These are phyloP conservation scores for Globisporangium acanthophoron DNA, from an alignment of 352 stramenopile species.

Conservation along the genomic window DNA sequence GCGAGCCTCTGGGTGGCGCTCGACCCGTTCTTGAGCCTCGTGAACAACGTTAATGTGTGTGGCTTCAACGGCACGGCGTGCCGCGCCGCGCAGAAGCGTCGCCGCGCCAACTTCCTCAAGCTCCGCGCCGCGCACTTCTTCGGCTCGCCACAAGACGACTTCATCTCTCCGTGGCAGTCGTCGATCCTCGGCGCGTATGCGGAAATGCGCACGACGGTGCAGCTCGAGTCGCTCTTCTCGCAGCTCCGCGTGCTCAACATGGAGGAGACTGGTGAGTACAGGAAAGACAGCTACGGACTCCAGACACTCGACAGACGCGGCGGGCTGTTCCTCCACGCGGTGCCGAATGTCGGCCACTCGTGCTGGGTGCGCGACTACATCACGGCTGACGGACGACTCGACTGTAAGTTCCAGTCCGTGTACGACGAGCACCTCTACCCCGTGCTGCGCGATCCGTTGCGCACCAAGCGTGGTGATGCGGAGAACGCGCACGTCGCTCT, in stretches of 20 bases:
- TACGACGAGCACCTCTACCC: conserved; percentile 39
- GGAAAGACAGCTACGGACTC: conserved; percentile 29
- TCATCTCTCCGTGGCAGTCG: conserved; percentile 22
- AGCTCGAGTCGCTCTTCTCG: conserved; percentile 26
- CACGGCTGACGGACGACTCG: conserved; percentile 8
- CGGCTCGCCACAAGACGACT: conserved; percentile 22
- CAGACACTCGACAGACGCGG: conserved; percentile 27
- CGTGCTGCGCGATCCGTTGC: conserved; percentile 8
- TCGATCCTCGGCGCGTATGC: conserved; percentile 21
- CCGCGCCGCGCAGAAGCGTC: conserved; percentile 2
- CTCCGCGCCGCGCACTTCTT: conserved; percentile 21
- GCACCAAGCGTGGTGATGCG: neutral
- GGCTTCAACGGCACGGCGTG: neutral
- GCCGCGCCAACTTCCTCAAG: conserved; percentile 21
- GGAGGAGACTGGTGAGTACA: conserved; percentile 27
- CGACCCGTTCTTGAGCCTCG: conserved; percentile 10
- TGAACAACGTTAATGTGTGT: conserved; percentile 13
- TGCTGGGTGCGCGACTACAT: conserved; percentile 26
- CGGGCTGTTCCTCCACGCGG: conserved; percentile 20
- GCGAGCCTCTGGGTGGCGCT: neutral
- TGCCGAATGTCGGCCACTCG: conserved; percentile 20
- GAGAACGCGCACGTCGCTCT: neutral
- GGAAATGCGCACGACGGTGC: conserved; percentile 5
- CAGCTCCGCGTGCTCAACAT: conserved; percentile 26
- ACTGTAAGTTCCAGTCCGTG: conserved; percentile 29